Conservation (phyloP, 2,329 filamentous ascomycete species). For the Monosporascus sp. region DNA sequence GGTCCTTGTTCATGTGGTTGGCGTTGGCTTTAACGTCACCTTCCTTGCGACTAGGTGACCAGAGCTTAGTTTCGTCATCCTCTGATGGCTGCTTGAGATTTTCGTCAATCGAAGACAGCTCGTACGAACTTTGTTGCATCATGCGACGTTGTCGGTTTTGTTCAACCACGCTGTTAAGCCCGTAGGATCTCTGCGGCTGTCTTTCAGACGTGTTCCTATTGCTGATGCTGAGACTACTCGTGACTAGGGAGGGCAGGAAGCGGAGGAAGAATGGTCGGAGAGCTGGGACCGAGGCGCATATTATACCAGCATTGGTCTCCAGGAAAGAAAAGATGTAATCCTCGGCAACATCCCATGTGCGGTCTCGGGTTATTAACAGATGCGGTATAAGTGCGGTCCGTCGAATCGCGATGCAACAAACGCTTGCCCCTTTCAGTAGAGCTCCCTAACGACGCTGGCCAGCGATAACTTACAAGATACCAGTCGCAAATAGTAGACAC, state of each 20-base stretch:
- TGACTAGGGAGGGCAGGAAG: conserved; percentile 9
- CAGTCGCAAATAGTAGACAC: conserved; percentile 1
- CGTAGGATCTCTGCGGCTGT: neutral
- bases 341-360: conserved; percentile 2
- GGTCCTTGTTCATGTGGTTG: neutral
- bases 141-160: conserved; percentile 9
- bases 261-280: conserved; percentile 16
- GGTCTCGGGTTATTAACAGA: neutral
- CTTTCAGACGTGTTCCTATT: neutral
- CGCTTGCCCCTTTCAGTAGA: neutral
- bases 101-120: conserved; percentile 6
- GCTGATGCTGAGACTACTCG: neutral
- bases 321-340: conserved; percentile 2
- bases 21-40: neutral
- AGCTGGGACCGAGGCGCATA: conserved; percentile 8
- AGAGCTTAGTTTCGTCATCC: conserved; percentile 7
- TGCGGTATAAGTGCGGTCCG: neutral
- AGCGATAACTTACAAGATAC: conserved; percentile 1
- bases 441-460: too few species aligned
- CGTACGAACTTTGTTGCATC: conserved; percentile 9
- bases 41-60: conserved; percentile 1
- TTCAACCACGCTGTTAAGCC: conserved; percentile 2
- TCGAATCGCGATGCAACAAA: neutral
- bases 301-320: conserved; percentile 3
- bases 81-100: neutral